A percentile compares a stretch with the other conserved stretches of the same genome.
phyloP scores from a whole-genome alignment of 78 protist genomes.

The Dictyostelium purpureum region DNA sequence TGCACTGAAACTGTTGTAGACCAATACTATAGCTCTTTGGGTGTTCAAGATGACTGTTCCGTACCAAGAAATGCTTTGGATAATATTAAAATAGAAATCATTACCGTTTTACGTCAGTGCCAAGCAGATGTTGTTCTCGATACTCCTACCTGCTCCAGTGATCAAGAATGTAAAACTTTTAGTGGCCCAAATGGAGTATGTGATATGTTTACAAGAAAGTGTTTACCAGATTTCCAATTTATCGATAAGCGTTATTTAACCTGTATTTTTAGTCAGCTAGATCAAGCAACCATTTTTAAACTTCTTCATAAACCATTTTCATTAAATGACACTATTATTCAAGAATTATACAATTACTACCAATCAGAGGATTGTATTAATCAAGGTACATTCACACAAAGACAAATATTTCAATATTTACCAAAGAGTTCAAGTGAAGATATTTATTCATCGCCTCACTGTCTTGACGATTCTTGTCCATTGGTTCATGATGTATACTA shows the following conservation, averaged over 20 bases:
- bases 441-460: not conserved
- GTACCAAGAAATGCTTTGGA: not conserved
- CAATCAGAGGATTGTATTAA: not conserved
- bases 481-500: not conserved
- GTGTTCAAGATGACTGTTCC: not conserved
- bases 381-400: not conserved
- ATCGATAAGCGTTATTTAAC: not conserved
- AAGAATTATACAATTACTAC: not conserved
- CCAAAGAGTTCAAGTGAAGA: not conserved
- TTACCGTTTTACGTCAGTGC: not conserved
- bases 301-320: not conserved
- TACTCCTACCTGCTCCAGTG: not conserved
- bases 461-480: not conserved
- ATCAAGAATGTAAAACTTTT: not conserved
- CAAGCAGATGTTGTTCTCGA: not conserved
- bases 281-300: not conserved
- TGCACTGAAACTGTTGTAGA: not conserved
- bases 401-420: not conserved
- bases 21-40: not conserved
- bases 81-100: not conserved
- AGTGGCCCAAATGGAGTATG: not conserved
- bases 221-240: not conserved
- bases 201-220: not conserved
- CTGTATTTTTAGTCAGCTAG: not conserved
- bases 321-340: not conserved